Conservation (phyloP, 768 basidiomycete species). For the Rhizopogon sp. region DNA sequence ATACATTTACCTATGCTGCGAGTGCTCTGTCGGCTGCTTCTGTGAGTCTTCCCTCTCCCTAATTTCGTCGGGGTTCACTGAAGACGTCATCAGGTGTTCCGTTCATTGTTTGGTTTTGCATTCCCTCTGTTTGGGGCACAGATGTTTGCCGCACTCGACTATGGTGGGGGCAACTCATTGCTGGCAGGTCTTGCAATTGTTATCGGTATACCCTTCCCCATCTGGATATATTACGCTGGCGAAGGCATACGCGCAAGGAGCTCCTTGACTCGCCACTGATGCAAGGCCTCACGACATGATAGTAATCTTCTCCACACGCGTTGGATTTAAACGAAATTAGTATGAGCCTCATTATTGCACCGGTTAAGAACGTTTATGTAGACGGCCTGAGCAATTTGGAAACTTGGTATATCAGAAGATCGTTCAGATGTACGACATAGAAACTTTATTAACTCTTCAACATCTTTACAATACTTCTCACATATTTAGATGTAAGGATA, state of each 20-base stretch:
- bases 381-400: too few relatives aligned
- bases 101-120: slow-evolving; percentile 56
- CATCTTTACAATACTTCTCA: too few relatives aligned
- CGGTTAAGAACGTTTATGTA: not conserved
- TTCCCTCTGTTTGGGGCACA: slow-evolving; percentile 65
- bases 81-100: slow-evolving; percentile 39
- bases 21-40: slow-evolving; percentile 60
- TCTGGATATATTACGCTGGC: slow-evolving; percentile 67
- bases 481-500: too few relatives aligned
- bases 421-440: too few relatives aligned
- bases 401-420: too few relatives aligned
- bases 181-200: slow-evolving; percentile 55
- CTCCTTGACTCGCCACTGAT: slow-evolving; percentile 17
- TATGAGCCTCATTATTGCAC: too few relatives aligned
- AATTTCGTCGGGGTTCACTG: not conserved
- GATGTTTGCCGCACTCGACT: slow-evolving; percentile 57
- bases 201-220: slow-evolving; percentile 67
- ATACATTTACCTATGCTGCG: slow-evolving; percentile 64
- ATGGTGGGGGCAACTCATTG: slow-evolving; percentile 63
- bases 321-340: not conserved
- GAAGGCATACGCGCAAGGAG: slow-evolving; percentile 48
- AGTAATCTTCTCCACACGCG: not conserved
- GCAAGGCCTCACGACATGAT: not conserved
- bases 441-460: too few relatives aligned
- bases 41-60: slow-evolving; percentile 29